These are phyloP conservation scores for Dioscorea cayenensis DNA, from an alignment of 116 monocot genomes.

Conservation along the genomic window DNA sequence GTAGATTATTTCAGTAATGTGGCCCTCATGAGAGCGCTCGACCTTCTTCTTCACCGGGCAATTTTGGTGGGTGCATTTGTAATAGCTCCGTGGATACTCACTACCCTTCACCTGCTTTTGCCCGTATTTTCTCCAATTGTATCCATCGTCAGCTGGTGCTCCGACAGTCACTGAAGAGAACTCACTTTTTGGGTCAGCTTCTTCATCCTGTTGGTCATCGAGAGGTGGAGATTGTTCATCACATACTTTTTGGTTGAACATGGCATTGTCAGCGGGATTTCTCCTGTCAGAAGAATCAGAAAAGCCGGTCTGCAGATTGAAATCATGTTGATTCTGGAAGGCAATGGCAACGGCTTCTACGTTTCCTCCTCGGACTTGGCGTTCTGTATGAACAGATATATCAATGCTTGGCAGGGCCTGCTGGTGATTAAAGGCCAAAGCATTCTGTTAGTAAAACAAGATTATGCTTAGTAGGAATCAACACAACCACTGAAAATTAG, in stretches of 20 bases:
- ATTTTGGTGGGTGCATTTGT: conserved; percentile 52
- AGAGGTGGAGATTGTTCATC: conserved; percentile 37
- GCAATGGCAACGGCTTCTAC: neutral
- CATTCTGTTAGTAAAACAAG: neutral
- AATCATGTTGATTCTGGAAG: conserved; percentile 25
- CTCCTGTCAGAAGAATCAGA: conserved; percentile 25
- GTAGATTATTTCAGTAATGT: conserved; percentile 73
- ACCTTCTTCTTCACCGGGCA: conserved; percentile 61
- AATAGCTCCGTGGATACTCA: conserved; percentile 59
- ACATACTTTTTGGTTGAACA: conserved; percentile 18
- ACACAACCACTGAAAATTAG: no score
- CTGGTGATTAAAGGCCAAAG: conserved; percentile 6
- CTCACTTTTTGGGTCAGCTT: conserved; percentile 35
- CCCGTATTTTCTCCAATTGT: conserved; percentile 70
- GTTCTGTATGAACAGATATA: conserved; percentile 15
- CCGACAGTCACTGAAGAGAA: conserved; percentile 19
- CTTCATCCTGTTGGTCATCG: conserved; percentile 30
- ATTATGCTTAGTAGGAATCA: no score
- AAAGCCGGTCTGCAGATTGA: conserved; percentile 20
- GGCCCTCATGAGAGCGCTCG: conserved; percentile 57
- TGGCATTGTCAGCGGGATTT: conserved; percentile 16
- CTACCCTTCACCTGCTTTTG: conserved; percentile 67
- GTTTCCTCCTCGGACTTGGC: neutral
- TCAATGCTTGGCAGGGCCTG: conserved; percentile 18
- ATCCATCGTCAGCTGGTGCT: conserved; percentile 52